Base-by-base conservation (phyloP, 495 filamentous ascomycete genomes). In the Clohesyomyces aquaticus region DNA sequence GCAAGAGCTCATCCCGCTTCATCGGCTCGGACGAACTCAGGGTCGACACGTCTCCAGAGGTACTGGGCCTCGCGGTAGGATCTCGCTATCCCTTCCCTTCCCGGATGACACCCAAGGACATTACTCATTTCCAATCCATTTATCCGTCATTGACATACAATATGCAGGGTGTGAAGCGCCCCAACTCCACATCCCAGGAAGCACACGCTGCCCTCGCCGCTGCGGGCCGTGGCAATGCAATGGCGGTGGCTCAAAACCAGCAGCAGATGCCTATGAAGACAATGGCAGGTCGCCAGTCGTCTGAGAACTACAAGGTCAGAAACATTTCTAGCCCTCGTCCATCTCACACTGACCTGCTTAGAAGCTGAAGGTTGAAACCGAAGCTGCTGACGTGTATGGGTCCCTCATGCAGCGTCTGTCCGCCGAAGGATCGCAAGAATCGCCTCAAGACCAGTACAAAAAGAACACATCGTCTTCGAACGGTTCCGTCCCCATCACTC, bases 321-420 rank as follows among this genome's bases (percentile, higher is more conserved):
- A 14, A n/a, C 28, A 47, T 18, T 21, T 41, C 48, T 12, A 26
- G 19, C 41, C n/a, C 9, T 51, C 2, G 49, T 21, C 38, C 18
- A 32, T 14, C 22, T 41, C 4, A 49, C 23, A 71, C 82, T 83
- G 46, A 82, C 77, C 75, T 72, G 16, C 54, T 68, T 73, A 83
- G 79, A 82, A 81, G 78, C 77, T 78, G 69, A 85, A 85, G 71
- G 56, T 79, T 59, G 65, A 68, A 23, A 59, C 70, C 45, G 41
- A 74, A 21, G 73, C 70, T 18, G 69, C 88, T 76, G 85, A 90
- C 14, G 32, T 38, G 6, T 38, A 38, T 38, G 32, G 14, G 59
- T 78, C 84, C 49, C 77, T 89, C 25, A 78, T 89, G 62, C 81
- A 87, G 8, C 86, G 84, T 69, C 81, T 93, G 48, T 81, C 83